phyloP scores from a whole-genome alignment of 1,284 basidiomycete species.

The Marasmius tenuissimus region DNA sequence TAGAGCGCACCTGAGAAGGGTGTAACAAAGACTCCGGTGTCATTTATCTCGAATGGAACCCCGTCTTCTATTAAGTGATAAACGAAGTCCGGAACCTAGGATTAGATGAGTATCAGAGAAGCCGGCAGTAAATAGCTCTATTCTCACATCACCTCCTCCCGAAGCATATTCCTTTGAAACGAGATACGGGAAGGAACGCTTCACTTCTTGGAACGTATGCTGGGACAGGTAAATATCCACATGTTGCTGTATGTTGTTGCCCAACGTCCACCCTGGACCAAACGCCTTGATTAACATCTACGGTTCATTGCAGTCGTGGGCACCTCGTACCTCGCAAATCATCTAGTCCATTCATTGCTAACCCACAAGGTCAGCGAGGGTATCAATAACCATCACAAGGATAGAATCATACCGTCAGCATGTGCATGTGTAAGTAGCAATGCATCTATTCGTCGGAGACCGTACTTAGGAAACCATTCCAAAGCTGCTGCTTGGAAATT shows the following conservation, averaged over 20 bases:
- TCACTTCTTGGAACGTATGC: constrained; percentile 63
- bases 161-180: constrained; percentile 74
- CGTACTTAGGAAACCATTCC: constrained; percentile 80
- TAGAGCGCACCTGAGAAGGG: constrained; percentile 60
- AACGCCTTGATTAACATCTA: constrained; percentile 11
- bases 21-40: constrained; percentile 61
- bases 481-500: constrained; percentile 75
- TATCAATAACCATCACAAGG: constrained; percentile 3
- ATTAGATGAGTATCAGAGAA: constrained; percentile 5
- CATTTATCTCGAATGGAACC: constrained; percentile 62
- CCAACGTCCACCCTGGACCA: constrained; percentile 69
- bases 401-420: constrained; percentile 60
- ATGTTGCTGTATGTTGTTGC: constrained; percentile 61
- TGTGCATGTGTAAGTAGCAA: constrained; percentile 79
- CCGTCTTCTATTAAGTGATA: constrained; percentile 77
- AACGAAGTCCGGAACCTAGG: constrained; percentile 73
- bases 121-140: not conserved
- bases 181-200: constrained; percentile 75
- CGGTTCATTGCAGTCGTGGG: constrained; percentile 4
- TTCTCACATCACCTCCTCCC: constrained; percentile 73
- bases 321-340: constrained; percentile 65
- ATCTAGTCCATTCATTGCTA: constrained; percentile 83
- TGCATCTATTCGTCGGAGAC: constrained; percentile 73
- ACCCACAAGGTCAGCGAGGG: constrained; percentile 14
- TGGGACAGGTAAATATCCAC: constrained; percentile 74